A percentile compares a stretch with the other conserved stretches of the same genome.
Evolutionary conservation across 2,329 filamentous ascomycete species (phyloP).

Genomic region (Tolypocladium pustulatum): DNA sequence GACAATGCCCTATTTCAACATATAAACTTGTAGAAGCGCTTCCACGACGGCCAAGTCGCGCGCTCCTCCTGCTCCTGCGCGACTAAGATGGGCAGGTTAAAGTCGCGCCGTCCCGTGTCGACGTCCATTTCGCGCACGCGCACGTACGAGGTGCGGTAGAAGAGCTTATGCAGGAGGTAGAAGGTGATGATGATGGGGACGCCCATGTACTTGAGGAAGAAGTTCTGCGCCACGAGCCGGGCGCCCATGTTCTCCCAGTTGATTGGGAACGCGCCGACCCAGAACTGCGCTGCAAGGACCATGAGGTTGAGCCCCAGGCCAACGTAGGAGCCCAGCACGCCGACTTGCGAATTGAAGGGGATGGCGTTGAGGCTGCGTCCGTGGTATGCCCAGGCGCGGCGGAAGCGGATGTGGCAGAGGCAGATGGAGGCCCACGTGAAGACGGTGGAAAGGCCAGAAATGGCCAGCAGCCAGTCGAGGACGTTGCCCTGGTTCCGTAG

Average conservation of each 20-base stretch:
- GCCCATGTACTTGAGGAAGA: slow-evolving; percentile 65
- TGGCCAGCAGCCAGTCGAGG: slow-evolving; percentile 70
- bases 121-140: slow-evolving; percentile 70
- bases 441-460: slow-evolving; percentile 62
- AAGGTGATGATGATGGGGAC: slow-evolving; percentile 57
- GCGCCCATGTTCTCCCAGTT: slow-evolving; percentile 36
- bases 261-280: slow-evolving; percentile 72
- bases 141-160: slow-evolving; percentile 58
- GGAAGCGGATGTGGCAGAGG: slow-evolving; percentile 86
- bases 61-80: slow-evolving; percentile 71
- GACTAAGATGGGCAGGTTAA: slow-evolving; percentile 69
- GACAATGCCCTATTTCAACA: slow-evolving; percentile 35
- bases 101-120: slow-evolving; percentile 71
- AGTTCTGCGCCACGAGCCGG: slow-evolving; percentile 44
- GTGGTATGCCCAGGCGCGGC: slow-evolving; percentile 60
- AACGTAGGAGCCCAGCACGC: slow-evolving; percentile 68
- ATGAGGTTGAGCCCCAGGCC: slow-evolving; percentile 67
- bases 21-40: slow-evolving; percentile 62
- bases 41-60: slow-evolving; percentile 64
- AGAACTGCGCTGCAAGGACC: slow-evolving; percentile 77
- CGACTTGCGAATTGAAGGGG: slow-evolving; percentile 71
- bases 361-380: slow-evolving; percentile 66
- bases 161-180: slow-evolving; percentile 68
- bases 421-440: slow-evolving; percentile 82
- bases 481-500: slow-evolving; percentile 47